phyloP scores from a whole-genome alignment of 331 rosid species.

The Dryas integrifolia region DNA sequence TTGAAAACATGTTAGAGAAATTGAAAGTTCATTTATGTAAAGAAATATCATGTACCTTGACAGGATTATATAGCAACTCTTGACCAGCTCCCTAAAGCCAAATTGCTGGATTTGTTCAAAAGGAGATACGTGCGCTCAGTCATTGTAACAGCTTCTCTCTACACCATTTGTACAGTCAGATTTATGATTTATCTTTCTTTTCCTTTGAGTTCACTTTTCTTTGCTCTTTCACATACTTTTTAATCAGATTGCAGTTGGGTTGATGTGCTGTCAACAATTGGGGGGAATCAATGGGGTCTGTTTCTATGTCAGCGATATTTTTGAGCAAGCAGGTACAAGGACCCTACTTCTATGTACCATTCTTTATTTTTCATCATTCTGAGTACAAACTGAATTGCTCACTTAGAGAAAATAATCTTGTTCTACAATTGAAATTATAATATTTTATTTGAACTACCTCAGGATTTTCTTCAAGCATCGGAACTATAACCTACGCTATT shows the following conservation, averaged over 20 bases:
- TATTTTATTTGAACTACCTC: conserved; percentile 20
- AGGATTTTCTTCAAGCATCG: conserved; percentile 66
- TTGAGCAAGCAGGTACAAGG: conserved; percentile 70
- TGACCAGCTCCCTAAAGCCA: conserved; percentile 70
- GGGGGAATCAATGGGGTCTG: conserved; percentile 89
- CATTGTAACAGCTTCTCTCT: conserved; percentile 43
- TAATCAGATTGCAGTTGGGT: conserved; percentile 77
- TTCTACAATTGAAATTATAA: conserved; percentile 5
- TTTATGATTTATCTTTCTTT: conserved; percentile 8
- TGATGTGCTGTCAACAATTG: conserved; percentile 84
- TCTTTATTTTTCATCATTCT: conserved; percentile 1
- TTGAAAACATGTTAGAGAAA: not conserved
- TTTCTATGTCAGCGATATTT: conserved; percentile 72
- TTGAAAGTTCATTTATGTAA: conserved; percentile 12
- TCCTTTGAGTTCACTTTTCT: not conserved
- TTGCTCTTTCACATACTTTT: not conserved
- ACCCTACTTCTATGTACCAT: not conserved
- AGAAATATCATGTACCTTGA: conserved; percentile 11
- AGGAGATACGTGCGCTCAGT: conserved; percentile 71
- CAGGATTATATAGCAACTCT: conserved; percentile 76
- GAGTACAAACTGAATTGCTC: not conserved
- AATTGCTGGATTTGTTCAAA: conserved; percentile 68
- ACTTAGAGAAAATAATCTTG: conserved; percentile 1
- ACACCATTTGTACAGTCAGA: not conserved
- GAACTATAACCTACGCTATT: conserved; percentile 60